Base-by-base conservation (phyloP, 2,329 filamentous ascomycete species). In the Cordyceps cicadae region DNA sequence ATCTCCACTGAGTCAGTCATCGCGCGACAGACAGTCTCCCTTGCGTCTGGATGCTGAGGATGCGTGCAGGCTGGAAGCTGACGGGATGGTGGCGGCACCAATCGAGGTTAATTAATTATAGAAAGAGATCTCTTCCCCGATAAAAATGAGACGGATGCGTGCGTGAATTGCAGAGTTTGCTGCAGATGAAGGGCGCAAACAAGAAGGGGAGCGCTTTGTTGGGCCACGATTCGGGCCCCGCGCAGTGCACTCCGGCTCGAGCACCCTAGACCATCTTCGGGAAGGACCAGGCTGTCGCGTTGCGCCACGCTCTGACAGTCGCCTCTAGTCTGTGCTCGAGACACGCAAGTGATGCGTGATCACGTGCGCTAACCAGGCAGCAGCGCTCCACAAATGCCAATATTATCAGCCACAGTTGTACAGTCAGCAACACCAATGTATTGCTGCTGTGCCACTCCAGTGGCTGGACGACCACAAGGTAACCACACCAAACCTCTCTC, bases 331-430 rank as follows among this genome's bases (percentile, higher is more conserved):
- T 19, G 50, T 54, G 51, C 58, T 3, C 11, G 6, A 19, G 17
- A 59, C 58, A 34, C 58, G 58, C 43, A 39, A 60, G 21, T 60
- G 58, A 49, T 54, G 58, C 58, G 58, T 54, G n/a, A 21, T 48
- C 58, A 60, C 58, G 58, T 60, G 50, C 11, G 24, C 0, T 1
- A 21, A 5, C 12, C 50, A 54, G 51, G 51, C 58, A 60, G 45
- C 34, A 19, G 24, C 24, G 15, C 17, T 11, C n/a, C 21, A 17
- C 11, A 9, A 7, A 15, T 54, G 8, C 21, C 15, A 21, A 19
- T 21, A 49, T 1, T 14, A 15, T 9, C 26, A 59, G 55, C 55
- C 55, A 43, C 55, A 51, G 8, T 14, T 51, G 55, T 17, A 58
- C 55, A 58, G 55, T 58, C 56, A 52, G 46, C 48, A 26, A 14